These are phyloP conservation scores for Pezicula carpinea DNA, from an alignment of 2,329 filamentous ascomycete genomes.

Conservation along the genomic window DNA sequence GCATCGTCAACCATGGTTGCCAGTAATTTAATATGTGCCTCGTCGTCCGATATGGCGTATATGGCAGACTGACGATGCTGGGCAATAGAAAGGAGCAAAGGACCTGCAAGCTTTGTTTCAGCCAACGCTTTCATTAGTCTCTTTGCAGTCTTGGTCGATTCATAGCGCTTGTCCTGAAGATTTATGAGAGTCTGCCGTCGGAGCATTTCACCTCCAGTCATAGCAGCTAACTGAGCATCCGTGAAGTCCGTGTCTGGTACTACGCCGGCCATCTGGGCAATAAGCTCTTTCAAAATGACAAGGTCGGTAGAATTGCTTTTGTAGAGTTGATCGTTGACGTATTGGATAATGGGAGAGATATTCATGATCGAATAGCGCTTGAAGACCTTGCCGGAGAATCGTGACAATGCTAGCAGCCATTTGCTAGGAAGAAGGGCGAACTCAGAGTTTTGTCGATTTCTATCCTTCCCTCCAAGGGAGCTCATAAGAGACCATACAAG, in stretches of 20 bases:
- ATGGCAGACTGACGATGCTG: conserved; percentile 87
- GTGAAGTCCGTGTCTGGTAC: conserved; percentile 83
- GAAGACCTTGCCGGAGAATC: conserved; percentile 89
- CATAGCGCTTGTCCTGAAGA: conserved; percentile 76
- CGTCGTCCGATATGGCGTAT: conserved; percentile 64
- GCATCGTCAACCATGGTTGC: conserved; percentile 88
- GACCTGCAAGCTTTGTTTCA: conserved; percentile 72
- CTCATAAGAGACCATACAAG: conserved; percentile 89
- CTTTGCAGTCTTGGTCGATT: conserved; percentile 68
- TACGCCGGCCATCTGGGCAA: conserved; percentile 90
- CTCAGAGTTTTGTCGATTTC: conserved; percentile 58
- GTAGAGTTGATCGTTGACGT: conserved; percentile 79
- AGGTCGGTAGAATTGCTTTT: conserved; percentile 84
- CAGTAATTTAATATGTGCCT: conserved; percentile 82
- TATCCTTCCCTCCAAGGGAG: conserved; percentile 57
- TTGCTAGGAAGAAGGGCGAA: conserved; percentile 73
- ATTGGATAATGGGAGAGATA: conserved; percentile 79
- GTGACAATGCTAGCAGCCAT: conserved; percentile 86
- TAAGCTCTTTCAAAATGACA: conserved; percentile 85
- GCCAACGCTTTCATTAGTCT: conserved; percentile 76
- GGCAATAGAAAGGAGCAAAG: conserved; percentile 82
- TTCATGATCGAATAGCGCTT: conserved; percentile 81
- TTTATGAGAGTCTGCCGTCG: conserved; percentile 76
- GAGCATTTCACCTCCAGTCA: conserved; percentile 79
- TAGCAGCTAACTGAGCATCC: conserved; percentile 78